Conservation (phyloP, 2,329 filamentous ascomycete genomes). For the Aspergillus sclerotialis region DNA sequence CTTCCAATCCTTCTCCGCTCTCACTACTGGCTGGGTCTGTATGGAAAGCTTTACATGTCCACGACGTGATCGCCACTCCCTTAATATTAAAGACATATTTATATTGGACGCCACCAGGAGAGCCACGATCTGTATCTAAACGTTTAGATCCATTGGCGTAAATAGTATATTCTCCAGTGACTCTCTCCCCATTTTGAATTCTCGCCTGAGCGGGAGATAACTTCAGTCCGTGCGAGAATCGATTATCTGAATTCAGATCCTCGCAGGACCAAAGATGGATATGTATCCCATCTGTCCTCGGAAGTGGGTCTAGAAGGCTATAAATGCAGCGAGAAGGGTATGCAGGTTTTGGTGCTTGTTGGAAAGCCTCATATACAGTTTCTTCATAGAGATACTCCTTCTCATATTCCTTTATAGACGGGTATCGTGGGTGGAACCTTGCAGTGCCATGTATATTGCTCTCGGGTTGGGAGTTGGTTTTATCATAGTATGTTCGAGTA, state of each 20-base stretch:
- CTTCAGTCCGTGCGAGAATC: slow-evolving; percentile 6
- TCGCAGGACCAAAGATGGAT: not conserved
- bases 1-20: no score
- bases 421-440: slow-evolving; percentile 55
- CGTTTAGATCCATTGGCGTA: no score
- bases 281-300: not conserved
- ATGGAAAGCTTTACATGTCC: no score
- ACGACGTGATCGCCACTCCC: slow-evolving; percentile 20
- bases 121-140: no score
- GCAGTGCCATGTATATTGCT: slow-evolving; percentile 54
- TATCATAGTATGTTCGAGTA: slow-evolving; percentile 36
- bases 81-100: slow-evolving; percentile 20
- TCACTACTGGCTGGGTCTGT: no score
- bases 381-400: slow-evolving; percentile 29
- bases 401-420: slow-evolving; percentile 40
- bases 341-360: not conserved
- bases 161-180: slow-evolving; percentile 10
- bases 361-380: not conserved
- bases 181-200: not conserved
- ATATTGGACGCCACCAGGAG: not conserved
- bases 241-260: slow-evolving; percentile 1
- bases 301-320: slow-evolving; percentile 7
- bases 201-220: slow-evolving; percentile 4
- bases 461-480: slow-evolving; percentile 39
- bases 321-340: slow-evolving; percentile 5